These are phyloP conservation scores for Psilocybe subaeruginosa DNA, from an alignment of 768 basidiomycete species.

Conservation along the genomic window DNA sequence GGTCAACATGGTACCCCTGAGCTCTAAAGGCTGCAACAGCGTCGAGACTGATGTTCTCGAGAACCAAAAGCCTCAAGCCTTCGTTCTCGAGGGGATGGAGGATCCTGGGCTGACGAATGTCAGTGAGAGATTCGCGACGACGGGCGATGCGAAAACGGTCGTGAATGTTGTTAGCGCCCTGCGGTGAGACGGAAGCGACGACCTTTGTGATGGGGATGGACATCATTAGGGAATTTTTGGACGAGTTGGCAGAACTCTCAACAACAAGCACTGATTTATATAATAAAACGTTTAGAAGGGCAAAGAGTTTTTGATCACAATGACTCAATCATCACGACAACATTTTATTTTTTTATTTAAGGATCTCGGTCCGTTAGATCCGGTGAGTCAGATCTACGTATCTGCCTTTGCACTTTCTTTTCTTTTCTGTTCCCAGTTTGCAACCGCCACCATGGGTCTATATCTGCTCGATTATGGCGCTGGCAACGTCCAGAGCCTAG, in stretches of 20 bases:
- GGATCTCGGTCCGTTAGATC: slow-evolving; percentile 21
- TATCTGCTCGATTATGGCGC: slow-evolving; percentile 97
- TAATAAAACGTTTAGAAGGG: slow-evolving; percentile 6
- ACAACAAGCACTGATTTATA: slow-evolving; percentile 11
- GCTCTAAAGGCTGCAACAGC: slow-evolving; percentile 80
- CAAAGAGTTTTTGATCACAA: slow-evolving; percentile 6
- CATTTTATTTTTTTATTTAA: slow-evolving; percentile 8
- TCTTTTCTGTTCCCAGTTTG: not conserved
- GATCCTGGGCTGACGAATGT: slow-evolving; percentile 62
- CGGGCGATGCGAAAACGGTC: slow-evolving; percentile 42
- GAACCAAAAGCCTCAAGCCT: slow-evolving; percentile 76
- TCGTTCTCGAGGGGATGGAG: slow-evolving; percentile 86
- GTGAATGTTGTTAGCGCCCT: slow-evolving; percentile 41
- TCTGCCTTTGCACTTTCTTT: not conserved
- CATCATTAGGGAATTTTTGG: slow-evolving; percentile 35
- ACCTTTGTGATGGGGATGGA: slow-evolving; percentile 48
- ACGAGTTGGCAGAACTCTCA: not conserved
- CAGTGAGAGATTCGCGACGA: slow-evolving; percentile 33
- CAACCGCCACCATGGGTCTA: slow-evolving; percentile 41
- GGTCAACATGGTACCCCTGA: slow-evolving; percentile 93
- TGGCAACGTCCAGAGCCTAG: slow-evolving; percentile 91
- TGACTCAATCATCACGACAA: slow-evolving; percentile 24
- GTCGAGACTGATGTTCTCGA: slow-evolving; percentile 95
- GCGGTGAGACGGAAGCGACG: slow-evolving; percentile 59
- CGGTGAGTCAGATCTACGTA: slow-evolving; percentile 18